These are phyloP conservation scores for Eimeria necatrix DNA, from an alignment of 169 alveolate genomes.

Conservation along the genomic window DNA sequence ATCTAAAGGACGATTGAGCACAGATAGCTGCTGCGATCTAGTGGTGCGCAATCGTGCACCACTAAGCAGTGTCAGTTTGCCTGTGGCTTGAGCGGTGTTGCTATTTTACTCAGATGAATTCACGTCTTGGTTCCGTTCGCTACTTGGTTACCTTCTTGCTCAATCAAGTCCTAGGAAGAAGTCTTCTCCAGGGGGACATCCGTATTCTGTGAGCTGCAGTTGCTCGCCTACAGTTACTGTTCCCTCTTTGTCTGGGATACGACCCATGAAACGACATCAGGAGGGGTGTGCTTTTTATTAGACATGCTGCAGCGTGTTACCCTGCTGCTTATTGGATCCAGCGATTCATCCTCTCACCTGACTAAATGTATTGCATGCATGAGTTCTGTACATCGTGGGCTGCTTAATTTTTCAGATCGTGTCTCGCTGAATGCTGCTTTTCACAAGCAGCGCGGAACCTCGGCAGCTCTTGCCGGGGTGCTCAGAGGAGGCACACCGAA, in stretches of 20 bases:
- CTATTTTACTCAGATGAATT: constrained; percentile 45
- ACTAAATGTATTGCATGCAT: background rate
- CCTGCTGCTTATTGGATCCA: no score
- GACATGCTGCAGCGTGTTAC: background rate
- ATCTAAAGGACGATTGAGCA: background rate
- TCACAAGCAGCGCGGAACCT: constrained; percentile 44
- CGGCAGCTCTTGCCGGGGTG: constrained; percentile 26
- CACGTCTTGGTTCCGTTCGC: constrained; percentile 72
- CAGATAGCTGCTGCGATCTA: background rate
- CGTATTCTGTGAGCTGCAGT: constrained; percentile 60
- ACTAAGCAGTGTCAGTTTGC: background rate
- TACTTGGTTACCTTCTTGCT: constrained; percentile 72
- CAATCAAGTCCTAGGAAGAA: constrained; percentile 67
- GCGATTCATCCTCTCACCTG: no score
- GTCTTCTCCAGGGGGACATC: constrained; percentile 55
- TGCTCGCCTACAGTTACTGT: background rate
- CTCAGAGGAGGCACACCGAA: constrained; percentile 13
- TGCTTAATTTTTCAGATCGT: background rate
- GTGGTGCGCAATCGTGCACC: background rate
- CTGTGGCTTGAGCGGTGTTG: constrained; percentile 17
- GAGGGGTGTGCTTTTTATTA: background rate
- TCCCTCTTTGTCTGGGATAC: background rate
- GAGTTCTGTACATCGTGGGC: background rate
- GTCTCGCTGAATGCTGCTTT: constrained; percentile 73
- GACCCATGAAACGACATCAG: background rate